These are phyloP conservation scores for Daldinia vernicosa DNA, from an alignment of 495 filamentous ascomycete genomes.

Conservation along the genomic window DNA sequence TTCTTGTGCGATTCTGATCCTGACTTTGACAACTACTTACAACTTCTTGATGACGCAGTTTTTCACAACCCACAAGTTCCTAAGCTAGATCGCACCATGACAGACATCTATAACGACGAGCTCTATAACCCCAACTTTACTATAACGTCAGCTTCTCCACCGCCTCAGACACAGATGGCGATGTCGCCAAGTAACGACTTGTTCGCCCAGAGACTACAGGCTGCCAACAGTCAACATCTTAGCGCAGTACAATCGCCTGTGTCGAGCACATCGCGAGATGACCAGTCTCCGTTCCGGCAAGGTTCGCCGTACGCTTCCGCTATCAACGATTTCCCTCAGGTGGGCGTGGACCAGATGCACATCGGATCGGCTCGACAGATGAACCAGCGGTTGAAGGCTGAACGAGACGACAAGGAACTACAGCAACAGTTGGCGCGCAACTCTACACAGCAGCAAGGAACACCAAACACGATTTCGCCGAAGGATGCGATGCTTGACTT, in stretches of 20 bases:
- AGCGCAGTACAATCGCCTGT: conserved; percentile 63
- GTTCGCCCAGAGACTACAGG: conserved; percentile 78
- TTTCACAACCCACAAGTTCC: conserved; percentile 68
- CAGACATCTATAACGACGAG: conserved; percentile 85
- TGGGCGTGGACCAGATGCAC: conserved; percentile 51
- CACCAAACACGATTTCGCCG: conserved; percentile 91
- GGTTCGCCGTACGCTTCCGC: conserved; percentile 71
- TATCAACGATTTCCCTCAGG: conserved; percentile 54
- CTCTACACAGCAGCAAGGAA: conserved; percentile 53
- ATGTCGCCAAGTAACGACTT: conserved; percentile 69
- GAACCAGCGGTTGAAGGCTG: conserved; percentile 67
- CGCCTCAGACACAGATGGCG: conserved; percentile 56
- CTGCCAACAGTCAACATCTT: conserved; percentile 76
- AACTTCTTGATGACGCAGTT: conserved; percentile 54
- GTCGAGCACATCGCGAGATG: conserved; percentile 65
- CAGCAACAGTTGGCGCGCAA: conserved; percentile 60
- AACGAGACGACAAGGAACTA: conserved; percentile 63
- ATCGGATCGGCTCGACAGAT: conserved; percentile 67
- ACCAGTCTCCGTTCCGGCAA: conserved; percentile 81
- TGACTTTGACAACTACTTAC: conserved; percentile 55
- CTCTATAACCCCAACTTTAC: conserved; percentile 76
- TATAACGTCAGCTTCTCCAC: conserved; percentile 61
- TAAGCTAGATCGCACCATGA: conserved; percentile 85
- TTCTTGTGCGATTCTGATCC: conserved; percentile 64
- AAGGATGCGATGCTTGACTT: conserved; percentile 93